phyloP scores from a whole-genome alignment of 1,284 basidiomycete genomes.

The Trichosporon asahii region DNA sequence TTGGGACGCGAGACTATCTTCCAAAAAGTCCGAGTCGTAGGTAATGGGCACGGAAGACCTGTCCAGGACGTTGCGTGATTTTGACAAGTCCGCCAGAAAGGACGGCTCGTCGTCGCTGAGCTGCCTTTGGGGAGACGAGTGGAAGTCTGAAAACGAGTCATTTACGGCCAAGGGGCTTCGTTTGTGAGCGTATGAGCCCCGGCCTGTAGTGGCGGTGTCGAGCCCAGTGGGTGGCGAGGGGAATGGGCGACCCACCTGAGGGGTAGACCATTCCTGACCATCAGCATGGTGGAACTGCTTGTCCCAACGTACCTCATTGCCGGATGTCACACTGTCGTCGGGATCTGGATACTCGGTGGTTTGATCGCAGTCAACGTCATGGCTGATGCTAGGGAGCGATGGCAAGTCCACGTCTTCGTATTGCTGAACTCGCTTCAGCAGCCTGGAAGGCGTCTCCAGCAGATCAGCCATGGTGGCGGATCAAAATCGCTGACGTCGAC shows the following conservation, averaged over 20 bases:
- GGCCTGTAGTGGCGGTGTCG: too few species aligned
- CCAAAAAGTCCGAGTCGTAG: background rate
- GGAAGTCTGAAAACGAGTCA: background rate
- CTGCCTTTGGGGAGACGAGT: background rate
- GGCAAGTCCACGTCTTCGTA: conserved; percentile 48
- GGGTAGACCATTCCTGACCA: background rate
- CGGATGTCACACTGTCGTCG: background rate
- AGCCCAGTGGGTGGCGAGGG: background rate
- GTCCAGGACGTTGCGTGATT: background rate
- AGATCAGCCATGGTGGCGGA: conserved; percentile 32
- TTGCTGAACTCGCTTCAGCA: conserved; percentile 41
- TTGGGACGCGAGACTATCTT: conserved; percentile 1
- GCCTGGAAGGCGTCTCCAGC: conserved; percentile 40
- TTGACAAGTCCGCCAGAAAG: background rate
- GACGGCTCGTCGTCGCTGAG: background rate
- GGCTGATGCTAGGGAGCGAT: conserved; percentile 45
- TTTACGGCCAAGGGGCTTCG: background rate
- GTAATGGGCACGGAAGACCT: background rate
- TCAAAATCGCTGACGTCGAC: background rate
- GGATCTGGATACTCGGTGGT: conserved; percentile 2
- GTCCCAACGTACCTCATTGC: background rate
- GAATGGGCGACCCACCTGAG: background rate
- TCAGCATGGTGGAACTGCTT: background rate
- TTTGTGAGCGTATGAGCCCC: background rate
- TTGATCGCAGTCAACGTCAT: conserved; percentile 33